Percentiles rank a stretch among this genome's conserved stretches.
Evolutionary conservation across 208 protist species (phyloP).

Genomic region (Trypanosoma vivax): DNA sequence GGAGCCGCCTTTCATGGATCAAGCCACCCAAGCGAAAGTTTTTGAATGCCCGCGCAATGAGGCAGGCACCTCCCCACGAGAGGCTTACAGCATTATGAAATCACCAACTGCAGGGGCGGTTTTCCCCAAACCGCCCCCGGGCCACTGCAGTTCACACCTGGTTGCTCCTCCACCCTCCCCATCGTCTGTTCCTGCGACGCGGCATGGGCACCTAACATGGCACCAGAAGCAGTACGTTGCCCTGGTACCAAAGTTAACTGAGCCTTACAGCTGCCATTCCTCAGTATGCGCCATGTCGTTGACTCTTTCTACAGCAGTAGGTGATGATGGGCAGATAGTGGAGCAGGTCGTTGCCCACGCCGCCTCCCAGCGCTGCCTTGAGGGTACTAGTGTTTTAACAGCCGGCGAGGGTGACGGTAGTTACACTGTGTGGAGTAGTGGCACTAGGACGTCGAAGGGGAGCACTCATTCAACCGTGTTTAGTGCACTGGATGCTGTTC

Average conservation of each 20-base stretch:
- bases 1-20: constrained; percentile 17
- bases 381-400: neutral
- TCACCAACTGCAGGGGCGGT: neutral
- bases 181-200: neutral
- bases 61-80: neutral
- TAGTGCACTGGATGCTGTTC: constrained; percentile 57
- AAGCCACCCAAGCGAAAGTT: constrained; percentile 15
- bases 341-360: constrained; percentile 18
- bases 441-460: neutral
- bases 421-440: neutral
- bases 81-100: neutral
- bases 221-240: neutral
- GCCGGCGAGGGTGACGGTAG: neutral
- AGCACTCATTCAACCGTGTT: constrained; percentile 27
- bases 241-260: neutral
- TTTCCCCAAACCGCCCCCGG: neutral
- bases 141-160: constrained; percentile 2
- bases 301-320: constrained; percentile 10
- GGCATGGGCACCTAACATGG: neutral
- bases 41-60: constrained; percentile 4
- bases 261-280: neutral
- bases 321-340: constrained; percentile 17
- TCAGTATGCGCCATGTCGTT: neutral
- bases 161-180: constrained; percentile 3
- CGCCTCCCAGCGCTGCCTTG: neutral